These are phyloP conservation scores for Breviolum minutum DNA, from an alignment of 73 alveolate species.

Conservation along the genomic window DNA sequence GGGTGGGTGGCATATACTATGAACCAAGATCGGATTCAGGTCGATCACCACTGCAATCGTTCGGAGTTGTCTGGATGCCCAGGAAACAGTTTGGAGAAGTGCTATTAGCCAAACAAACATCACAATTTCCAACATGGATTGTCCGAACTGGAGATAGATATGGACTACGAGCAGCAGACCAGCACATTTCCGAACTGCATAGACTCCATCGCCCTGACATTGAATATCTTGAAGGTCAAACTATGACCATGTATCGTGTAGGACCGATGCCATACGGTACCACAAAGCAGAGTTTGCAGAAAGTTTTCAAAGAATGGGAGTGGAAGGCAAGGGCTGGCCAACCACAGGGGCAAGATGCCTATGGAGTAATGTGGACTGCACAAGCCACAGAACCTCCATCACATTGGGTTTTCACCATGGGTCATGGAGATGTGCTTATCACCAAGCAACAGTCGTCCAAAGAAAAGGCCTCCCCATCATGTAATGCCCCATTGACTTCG, in stretches of 20 bases:
- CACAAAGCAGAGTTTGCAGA: background rate
- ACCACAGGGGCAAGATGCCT: background rate
- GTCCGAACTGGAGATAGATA: background rate
- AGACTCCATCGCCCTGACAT: background rate
- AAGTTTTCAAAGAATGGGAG: background rate
- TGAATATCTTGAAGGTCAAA: background rate
- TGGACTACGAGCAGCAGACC: background rate
- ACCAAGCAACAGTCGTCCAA: background rate
- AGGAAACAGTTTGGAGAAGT: background rate
- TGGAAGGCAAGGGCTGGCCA: background rate
- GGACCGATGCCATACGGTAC: background rate
- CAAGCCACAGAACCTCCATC: background rate
- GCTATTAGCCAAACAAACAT: background rate
- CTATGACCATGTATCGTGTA: background rate
- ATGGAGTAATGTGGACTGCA: background rate
- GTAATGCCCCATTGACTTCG: background rate
- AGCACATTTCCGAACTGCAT: background rate
- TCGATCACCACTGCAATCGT: background rate
- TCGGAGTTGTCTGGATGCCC: background rate
- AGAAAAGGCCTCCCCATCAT: background rate
- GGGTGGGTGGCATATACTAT: background rate
- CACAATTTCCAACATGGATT: background rate
- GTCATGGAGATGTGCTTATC: background rate
- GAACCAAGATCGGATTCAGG: conserved; percentile 1
- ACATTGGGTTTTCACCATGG: background rate